A percentile compares a stretch with the other conserved stretches of the same genome.
phyloP scores from a whole-genome alignment of 73 alveolate genomes.

The Diophrys appendiculata region DNA sequence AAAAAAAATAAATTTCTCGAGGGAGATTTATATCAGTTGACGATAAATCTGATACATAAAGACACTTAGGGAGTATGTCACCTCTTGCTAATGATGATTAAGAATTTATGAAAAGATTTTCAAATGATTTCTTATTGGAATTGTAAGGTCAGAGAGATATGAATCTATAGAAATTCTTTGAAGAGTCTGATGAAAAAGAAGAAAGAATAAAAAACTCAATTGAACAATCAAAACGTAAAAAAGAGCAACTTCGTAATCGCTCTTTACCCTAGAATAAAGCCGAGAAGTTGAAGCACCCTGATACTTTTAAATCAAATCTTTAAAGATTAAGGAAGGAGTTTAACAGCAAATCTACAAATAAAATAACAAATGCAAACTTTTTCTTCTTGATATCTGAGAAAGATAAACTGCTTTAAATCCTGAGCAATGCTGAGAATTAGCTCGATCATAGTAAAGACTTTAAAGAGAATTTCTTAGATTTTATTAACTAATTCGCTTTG shows the following conservation, averaged over 20 bases:
- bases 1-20: not conserved
- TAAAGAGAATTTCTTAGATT: not conserved
- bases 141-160: too few species aligned
- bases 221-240: not conserved
- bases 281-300: not conserved
- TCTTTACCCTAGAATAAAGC: not conserved
- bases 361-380: not conserved
- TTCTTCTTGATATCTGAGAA: not conserved
- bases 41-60: not conserved
- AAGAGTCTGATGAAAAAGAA: not conserved
- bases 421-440: not conserved
- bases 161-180: not conserved
- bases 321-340: not conserved
- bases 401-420: not conserved
- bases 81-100: too few species aligned
- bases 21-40: not conserved
- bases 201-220: not conserved
- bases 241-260: not conserved
- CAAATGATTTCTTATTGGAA: too few species aligned
- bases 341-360: not conserved
- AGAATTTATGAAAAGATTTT: too few species aligned
- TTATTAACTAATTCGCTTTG: not conserved
- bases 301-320: not conserved
- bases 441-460: not conserved
- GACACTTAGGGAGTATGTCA: too few species aligned